These are phyloP conservation scores for Fusarium caatingaense DNA, from an alignment of 2,329 filamentous ascomycete species.

Conservation along the genomic window DNA sequence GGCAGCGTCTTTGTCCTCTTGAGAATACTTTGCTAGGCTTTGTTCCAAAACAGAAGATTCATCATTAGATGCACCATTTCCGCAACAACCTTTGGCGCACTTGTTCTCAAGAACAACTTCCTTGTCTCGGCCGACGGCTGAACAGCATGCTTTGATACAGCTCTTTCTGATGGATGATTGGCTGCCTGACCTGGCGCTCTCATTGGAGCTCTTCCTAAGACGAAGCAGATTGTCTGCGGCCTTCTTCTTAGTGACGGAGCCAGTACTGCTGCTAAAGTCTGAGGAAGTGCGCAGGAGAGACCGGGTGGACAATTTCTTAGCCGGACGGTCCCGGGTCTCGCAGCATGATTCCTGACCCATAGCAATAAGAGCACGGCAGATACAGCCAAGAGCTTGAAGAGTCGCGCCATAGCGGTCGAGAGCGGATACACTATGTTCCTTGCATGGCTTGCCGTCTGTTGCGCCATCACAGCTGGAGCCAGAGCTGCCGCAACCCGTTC, in stretches of 20 bases:
- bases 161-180: background rate
- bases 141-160: conserved; percentile 34
- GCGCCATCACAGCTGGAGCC: conserved; percentile 23
- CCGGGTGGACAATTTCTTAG: conserved; percentile 33
- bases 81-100: conserved; percentile 1
- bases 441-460: conserved; percentile 51
- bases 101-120: background rate
- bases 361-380: conserved; percentile 64
- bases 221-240: conserved; percentile 22
- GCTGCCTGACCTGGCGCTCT: conserved; percentile 14
- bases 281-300: conserved; percentile 38
- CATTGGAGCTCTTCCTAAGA: conserved; percentile 24
- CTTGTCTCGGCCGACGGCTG: conserved; percentile 7
- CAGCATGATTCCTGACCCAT: conserved; percentile 66
- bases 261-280: conserved; percentile 45
- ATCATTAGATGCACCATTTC: background rate
- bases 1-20: background rate
- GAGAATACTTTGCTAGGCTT: background rate
- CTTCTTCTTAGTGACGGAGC: conserved; percentile 17
- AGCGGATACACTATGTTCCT: conserved; percentile 50
- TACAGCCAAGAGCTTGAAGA: conserved; percentile 63
- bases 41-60: too few species aligned
- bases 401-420: conserved; percentile 56
- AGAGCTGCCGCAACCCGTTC: background rate
- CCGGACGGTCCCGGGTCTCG: conserved; percentile 42